phyloP scores from a whole-genome alignment of 768 basidiomycete species.

The Royoungia palumana region DNA sequence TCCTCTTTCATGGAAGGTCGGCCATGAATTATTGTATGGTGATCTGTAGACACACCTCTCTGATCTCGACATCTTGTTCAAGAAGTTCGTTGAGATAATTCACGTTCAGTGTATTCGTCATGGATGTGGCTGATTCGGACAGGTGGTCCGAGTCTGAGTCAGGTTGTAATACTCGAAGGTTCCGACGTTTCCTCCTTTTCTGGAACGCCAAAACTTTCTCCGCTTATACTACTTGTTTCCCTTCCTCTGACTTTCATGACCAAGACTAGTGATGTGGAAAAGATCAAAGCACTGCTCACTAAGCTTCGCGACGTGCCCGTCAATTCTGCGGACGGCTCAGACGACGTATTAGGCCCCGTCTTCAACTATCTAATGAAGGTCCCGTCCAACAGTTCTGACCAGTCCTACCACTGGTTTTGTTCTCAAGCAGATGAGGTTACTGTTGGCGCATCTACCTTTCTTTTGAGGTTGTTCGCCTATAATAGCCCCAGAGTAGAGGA shows the following conservation, averaged over 20 bases:
- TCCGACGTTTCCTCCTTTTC: conserved; percentile 13
- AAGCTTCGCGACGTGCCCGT: conserved; percentile 58
- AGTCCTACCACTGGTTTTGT: conserved; percentile 79
- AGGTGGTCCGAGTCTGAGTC: too few species aligned
- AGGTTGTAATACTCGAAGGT: background rate
- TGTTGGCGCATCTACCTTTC: conserved; percentile 71
- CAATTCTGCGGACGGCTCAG: conserved; percentile 46
- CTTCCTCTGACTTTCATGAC: conserved; percentile 21
- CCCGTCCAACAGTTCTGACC: conserved; percentile 35
- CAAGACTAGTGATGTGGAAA: conserved; percentile 23
- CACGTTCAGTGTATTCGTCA: conserved; percentile 54
- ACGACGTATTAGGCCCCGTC: conserved; percentile 46
- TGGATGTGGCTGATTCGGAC: too few species aligned
- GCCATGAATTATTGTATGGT: background rate
- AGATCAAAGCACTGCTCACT: conserved; percentile 49
- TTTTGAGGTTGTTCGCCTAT: conserved; percentile 81
- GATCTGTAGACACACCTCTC: conserved; percentile 47
- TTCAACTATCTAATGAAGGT: conserved; percentile 54
- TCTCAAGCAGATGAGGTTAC: conserved; percentile 51
- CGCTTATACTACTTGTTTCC: background rate
- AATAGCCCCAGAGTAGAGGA: conserved; percentile 50
- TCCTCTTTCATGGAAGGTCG: conserved; percentile 50
- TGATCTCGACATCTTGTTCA: conserved; percentile 59
- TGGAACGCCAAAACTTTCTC: background rate
- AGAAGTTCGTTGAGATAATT: conserved; percentile 56